Conservation (phyloP, 345 rosid species). For the Erucastrum elatum region DNA sequence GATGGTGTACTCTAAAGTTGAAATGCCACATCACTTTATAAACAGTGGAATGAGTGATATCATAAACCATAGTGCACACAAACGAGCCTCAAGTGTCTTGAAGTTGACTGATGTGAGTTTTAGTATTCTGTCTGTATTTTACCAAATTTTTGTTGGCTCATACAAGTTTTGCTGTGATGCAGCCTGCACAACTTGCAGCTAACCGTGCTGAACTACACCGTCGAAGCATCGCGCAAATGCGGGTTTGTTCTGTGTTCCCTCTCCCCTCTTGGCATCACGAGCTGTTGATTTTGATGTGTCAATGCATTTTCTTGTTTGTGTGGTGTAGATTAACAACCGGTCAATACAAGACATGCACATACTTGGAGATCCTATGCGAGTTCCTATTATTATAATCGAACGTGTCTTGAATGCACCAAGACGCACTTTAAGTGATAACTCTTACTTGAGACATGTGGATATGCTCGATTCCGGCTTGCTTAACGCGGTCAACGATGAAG, state of each 20-base stretch:
- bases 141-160: slow-evolving; percentile 13
- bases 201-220: slow-evolving; percentile 95
- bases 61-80: slow-evolving; percentile 54
- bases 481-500: slow-evolving; percentile 35
- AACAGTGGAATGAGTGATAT: slow-evolving; percentile 71
- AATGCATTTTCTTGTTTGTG: slow-evolving; percentile 3
- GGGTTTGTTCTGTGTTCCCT: slow-evolving; percentile 49
- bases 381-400: slow-evolving; percentile 82
- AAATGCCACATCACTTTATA: slow-evolving; percentile 91
- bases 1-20: slow-evolving; percentile 94
- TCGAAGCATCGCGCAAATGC: slow-evolving; percentile 93
- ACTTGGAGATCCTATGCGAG: slow-evolving; percentile 76
- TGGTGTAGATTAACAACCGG: slow-evolving; percentile 75
- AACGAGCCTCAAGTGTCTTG: slow-evolving; percentile 61
- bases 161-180: slow-evolving; percentile 27
- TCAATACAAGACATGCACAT: slow-evolving; percentile 91
- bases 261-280: not conserved
- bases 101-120: slow-evolving; percentile 69
- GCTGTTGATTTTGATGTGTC: slow-evolving; percentile 1
- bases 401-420: slow-evolving; percentile 85
- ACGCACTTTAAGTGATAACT: slow-evolving; percentile 74
- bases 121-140: slow-evolving; percentile 16
- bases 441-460: slow-evolving; percentile 69
- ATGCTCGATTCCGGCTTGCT: slow-evolving; percentile 42
- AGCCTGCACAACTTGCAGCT: slow-evolving; percentile 84